Conservation (phyloP, 192 early-diverging fungal species). For the Coemansia sp. region DNA sequence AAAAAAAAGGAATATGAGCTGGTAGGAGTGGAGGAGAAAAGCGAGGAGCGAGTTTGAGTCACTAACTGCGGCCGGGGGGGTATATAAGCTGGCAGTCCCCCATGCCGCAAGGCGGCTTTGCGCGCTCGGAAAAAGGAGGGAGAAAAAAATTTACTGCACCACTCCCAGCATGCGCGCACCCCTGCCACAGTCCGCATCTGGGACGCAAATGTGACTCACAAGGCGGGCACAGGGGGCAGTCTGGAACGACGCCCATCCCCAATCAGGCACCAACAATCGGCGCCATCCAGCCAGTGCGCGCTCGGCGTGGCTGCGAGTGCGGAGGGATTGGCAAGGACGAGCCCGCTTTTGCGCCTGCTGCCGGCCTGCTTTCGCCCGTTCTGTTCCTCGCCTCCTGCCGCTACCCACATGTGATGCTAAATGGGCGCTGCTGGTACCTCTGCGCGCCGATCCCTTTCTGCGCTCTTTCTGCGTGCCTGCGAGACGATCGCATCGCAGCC, state of each 20-base stretch:
- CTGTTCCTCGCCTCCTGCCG: not conserved
- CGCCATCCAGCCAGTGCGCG: conserved; percentile 12
- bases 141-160: conserved; percentile 15
- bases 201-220: conserved; percentile 1
- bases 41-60: conserved; percentile 14
- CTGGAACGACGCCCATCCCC: not conserved
- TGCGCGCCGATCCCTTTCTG: conserved; percentile 1
- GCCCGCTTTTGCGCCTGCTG: conserved; percentile 5
- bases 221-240: too few relatives aligned
- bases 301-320: not conserved
- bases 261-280: not conserved
- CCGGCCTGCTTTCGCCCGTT: conserved; percentile 1
- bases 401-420: conserved; percentile 13
- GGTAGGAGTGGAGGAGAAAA: conserved; percentile 12
- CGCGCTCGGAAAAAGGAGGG: not conserved
- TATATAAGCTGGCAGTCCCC: not conserved
- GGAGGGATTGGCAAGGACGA: not conserved
- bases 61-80: conserved; percentile 6
- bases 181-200: not conserved
- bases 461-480: not conserved
- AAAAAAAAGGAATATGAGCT: conserved; percentile 12
- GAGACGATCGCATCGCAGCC: too few relatives aligned
- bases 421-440: conserved; percentile 3
- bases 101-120: not conserved
- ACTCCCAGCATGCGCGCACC: too few relatives aligned